Evolutionary conservation across 768 basidiomycete genomes (phyloP).

Genomic region (Pleurotus tuber-regium): DNA sequence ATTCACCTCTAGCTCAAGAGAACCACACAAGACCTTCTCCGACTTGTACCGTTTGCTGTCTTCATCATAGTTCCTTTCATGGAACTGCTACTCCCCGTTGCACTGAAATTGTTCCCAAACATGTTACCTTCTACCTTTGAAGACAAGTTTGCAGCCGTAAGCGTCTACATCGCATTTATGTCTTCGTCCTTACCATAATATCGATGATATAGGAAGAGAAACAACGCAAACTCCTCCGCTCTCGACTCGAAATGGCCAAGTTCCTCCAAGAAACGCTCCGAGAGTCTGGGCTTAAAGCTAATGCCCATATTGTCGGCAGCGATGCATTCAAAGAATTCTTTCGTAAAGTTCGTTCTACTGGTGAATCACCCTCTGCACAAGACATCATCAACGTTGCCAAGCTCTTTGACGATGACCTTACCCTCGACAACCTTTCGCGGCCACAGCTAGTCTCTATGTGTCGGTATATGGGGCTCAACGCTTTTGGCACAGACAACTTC

Average conservation of each 20-base stretch:
- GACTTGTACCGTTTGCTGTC: conserved; percentile 92
- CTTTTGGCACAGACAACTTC: conserved; percentile 99
- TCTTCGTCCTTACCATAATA: neutral
- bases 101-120: conserved; percentile 95
- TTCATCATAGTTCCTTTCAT: conserved; percentile 98
- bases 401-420: conserved; percentile 96
- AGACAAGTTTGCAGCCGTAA: conserved; percentile 90
- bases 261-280: conserved; percentile 97
- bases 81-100: conserved; percentile 94
- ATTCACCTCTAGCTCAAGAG: conserved; percentile 65
- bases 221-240: conserved; percentile 90
- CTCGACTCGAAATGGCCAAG: conserved; percentile 97
- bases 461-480: conserved; percentile 96
- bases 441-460: conserved; percentile 99
- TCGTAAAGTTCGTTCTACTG: conserved; percentile 95
- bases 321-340: conserved; percentile 99
- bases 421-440: conserved; percentile 94
- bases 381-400: conserved; percentile 95
- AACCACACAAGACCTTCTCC: conserved; percentile 89
- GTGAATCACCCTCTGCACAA: conserved; percentile 84
- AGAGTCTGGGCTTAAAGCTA: conserved; percentile 90
- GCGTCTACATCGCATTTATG: conserved; percentile 9
- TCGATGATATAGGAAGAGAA: conserved; percentile 80
- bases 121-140: conserved; percentile 99
- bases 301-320: conserved; percentile 87